Evolutionary conservation across 2,329 filamentous ascomycete genomes (phyloP).

Genomic region (Penicillium sp.): DNA sequence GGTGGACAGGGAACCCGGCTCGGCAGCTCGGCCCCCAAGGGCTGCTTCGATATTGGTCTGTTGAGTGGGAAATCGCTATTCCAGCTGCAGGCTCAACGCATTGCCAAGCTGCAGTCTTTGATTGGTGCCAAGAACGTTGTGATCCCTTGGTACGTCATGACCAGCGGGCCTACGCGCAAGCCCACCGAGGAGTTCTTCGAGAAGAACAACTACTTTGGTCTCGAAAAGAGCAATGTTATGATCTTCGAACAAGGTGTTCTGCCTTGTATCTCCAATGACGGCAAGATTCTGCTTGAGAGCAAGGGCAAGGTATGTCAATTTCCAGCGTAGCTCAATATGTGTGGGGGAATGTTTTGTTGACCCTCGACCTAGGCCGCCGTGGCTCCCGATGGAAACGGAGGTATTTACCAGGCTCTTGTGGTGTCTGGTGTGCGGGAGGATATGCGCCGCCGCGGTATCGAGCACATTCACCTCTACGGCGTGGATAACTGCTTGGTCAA

Average conservation of each 20-base stretch:
- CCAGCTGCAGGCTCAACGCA: conserved; percentile 95
- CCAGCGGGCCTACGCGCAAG: conserved; percentile 84
- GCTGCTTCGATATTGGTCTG: conserved; percentile 93
- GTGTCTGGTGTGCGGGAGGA: conserved; percentile 75
- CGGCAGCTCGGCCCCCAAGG: conserved; percentile 93
- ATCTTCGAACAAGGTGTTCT: conserved; percentile 97
- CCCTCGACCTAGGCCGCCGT: conserved; percentile 64
- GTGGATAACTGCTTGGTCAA: conserved; percentile 99
- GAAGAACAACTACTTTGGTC: conserved; percentile 84
- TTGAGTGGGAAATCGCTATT: conserved; percentile 92
- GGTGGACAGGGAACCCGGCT: conserved; percentile 93
- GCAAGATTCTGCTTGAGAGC: conserved; percentile 90
- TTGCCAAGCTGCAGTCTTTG: conserved; percentile 77
- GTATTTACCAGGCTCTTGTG: conserved; percentile 88
- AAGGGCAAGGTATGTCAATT: conserved; percentile 64
- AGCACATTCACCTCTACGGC: conserved; percentile 97
- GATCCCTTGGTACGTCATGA: conserved; percentile 99
- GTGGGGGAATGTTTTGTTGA: not conserved
- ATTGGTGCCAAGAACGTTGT: conserved; percentile 62
- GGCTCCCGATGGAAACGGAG: conserved; percentile 94
- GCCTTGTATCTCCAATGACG: conserved; percentile 94
- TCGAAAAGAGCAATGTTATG: conserved; percentile 77
- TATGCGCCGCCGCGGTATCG: conserved; percentile 81
- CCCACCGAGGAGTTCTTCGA: conserved; percentile 93
- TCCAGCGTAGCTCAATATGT: not conserved